Conservation (phyloP, 1,139 yeast species). For the Debaryomycetaceae sp. region DNA sequence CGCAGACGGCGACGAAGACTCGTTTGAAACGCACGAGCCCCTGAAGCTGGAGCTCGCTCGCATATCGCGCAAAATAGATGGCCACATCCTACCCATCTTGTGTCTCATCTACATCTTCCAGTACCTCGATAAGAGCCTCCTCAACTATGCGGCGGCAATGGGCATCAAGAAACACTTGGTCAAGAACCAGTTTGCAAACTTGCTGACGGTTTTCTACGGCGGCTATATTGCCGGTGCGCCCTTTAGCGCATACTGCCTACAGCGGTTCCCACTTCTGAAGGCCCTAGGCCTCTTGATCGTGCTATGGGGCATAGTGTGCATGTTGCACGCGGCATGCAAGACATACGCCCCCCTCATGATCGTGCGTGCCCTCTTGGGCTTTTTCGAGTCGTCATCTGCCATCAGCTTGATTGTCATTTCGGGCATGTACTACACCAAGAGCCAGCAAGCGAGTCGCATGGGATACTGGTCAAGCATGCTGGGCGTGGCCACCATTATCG, state of each 20-base stretch:
- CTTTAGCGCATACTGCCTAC: slow-evolving; percentile 25
- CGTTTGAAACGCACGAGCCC: background rate
- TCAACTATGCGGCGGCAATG: slow-evolving; percentile 42
- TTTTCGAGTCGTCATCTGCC: slow-evolving; percentile 11
- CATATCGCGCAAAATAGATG: slow-evolving; percentile 15
- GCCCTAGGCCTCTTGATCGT: slow-evolving; percentile 25
- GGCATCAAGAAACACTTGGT: slow-evolving; percentile 30
- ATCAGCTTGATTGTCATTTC: slow-evolving; percentile 11
- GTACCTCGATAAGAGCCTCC: slow-evolving; percentile 32
- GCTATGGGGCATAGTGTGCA: slow-evolving; percentile 31
- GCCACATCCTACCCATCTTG: slow-evolving; percentile 20
- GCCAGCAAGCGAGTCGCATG: slow-evolving; percentile 12
- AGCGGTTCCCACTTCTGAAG: slow-evolving; percentile 28
- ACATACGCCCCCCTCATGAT: slow-evolving; percentile 31
- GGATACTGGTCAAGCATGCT: slow-evolving; percentile 21
- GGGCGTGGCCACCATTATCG: slow-evolving; percentile 29
- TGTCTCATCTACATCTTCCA: slow-evolving; percentile 33
- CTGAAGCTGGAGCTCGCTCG: background rate
- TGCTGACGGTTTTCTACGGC: slow-evolving; percentile 32
- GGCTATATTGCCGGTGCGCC: slow-evolving; percentile 41
- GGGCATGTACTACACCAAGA: slow-evolving; percentile 29
- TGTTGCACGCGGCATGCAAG: slow-evolving; percentile 22
- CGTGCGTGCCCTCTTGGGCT: slow-evolving; percentile 24
- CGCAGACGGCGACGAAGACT: slow-evolving; percentile 1
- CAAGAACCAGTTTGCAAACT: slow-evolving; percentile 29